A percentile compares a stretch with the other conserved stretches of the same genome.
Conservation (phyloP, 1,284 basidiomycete species). For the Ceratobasidium sp. region DNA sequence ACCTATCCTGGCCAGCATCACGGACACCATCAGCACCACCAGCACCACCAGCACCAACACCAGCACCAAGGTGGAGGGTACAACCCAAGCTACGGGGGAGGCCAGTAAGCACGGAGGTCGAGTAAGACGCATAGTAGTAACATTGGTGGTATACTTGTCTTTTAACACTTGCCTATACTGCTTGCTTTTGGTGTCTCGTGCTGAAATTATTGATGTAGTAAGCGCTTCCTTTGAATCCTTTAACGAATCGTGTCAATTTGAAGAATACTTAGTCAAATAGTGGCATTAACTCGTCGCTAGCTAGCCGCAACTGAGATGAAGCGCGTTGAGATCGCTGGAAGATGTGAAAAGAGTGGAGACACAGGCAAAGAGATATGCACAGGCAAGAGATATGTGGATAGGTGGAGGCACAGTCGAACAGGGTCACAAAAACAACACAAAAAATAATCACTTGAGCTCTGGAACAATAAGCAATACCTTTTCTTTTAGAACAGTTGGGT, state of each 20-base stretch:
- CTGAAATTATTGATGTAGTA: constrained; percentile 18
- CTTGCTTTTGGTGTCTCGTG: neutral
- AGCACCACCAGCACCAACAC: neutral
- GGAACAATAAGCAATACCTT: constrained; percentile 59
- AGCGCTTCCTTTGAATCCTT: neutral
- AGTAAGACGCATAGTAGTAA: constrained; percentile 8
- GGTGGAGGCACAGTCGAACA: constrained; percentile 1
- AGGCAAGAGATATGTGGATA: constrained; percentile 6
- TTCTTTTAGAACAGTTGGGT: constrained; percentile 81
- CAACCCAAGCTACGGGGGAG: constrained; percentile 28
- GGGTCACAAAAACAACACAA: constrained; percentile 12
- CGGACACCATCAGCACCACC: constrained; percentile 6
- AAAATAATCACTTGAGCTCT: constrained; percentile 40
- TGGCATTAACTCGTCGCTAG: constrained; percentile 28
- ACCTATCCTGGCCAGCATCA: constrained; percentile 39
- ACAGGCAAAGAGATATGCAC: neutral
- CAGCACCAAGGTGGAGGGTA: constrained; percentile 29
- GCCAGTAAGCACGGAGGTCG: constrained; percentile 9
- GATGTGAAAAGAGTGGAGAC: neutral
- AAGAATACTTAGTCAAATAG: constrained; percentile 13
- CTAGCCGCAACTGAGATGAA: constrained; percentile 1
- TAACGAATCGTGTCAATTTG: constrained; percentile 12
- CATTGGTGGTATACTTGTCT: neutral
- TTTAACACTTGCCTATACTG: neutral
- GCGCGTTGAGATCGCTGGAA: neutral